These are phyloP conservation scores for Claviceps capensis DNA, from an alignment of 2,329 filamentous ascomycete species.

Conservation along the genomic window DNA sequence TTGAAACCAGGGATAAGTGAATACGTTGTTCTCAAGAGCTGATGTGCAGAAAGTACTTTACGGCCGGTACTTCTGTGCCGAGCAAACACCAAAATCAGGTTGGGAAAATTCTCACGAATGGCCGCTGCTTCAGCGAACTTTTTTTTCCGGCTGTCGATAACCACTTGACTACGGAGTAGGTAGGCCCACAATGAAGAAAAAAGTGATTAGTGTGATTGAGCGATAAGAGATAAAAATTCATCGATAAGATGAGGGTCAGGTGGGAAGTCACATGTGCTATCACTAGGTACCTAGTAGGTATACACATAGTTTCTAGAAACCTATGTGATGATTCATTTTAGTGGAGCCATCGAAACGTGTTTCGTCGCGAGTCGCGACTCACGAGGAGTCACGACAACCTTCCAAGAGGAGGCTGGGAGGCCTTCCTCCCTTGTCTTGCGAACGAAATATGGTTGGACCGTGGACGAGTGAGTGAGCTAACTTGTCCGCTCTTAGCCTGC, in stretches of 20 bases:
- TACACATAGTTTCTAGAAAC: background rate
- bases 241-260: background rate
- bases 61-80: background rate
- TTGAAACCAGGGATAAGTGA: background rate
- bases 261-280: background rate
- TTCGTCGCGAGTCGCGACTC: too few relatives aligned
- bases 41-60: background rate
- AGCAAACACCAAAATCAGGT: slow-evolving; percentile 6
- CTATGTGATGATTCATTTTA: background rate
- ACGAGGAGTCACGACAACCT: background rate
- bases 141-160: slow-evolving; percentile 15
- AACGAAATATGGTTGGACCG: background rate
- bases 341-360: background rate
- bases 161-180: slow-evolving; percentile 5
- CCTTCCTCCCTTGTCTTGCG: background rate
- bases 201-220: background rate
- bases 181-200: slow-evolving; percentile 5
- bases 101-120: slow-evolving; percentile 21
- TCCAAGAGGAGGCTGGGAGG: background rate
- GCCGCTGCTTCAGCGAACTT: slow-evolving; percentile 17
- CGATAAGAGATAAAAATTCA: background rate
- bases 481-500: background rate
- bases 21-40: background rate
- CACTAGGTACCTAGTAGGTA: too few relatives aligned
- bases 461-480: background rate